Percentiles rank a stretch among this genome's conserved stretches.
These are phyloP conservation scores for Fusarium sp. DNA, from an alignment of 2,329 filamentous ascomycete species.

Conservation along the genomic window DNA sequence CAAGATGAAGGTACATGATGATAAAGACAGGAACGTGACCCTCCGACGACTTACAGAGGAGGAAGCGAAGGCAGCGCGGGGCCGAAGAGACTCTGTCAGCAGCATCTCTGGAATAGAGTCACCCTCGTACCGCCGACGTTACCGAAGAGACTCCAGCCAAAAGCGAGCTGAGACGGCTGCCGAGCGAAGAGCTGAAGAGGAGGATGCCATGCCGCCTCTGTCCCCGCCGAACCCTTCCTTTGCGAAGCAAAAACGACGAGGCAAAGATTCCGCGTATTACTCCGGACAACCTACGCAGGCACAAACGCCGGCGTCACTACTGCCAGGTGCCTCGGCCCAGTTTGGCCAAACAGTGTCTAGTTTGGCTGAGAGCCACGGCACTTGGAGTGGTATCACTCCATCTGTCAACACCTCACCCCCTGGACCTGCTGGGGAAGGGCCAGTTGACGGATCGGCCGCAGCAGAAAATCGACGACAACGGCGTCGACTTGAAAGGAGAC, in stretches of 20 bases:
- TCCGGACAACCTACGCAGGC: conserved; percentile 56
- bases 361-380: conserved; percentile 60
- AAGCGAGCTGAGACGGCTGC: conserved; percentile 57
- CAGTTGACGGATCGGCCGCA: conserved; percentile 49
- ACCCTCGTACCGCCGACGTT: conserved; percentile 57
- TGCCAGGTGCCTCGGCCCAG: conserved; percentile 46
- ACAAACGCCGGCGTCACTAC: conserved; percentile 41
- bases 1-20: conserved; percentile 68
- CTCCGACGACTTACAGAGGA: conserved; percentile 69
- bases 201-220: conserved; percentile 54
- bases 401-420: conserved; percentile 55
- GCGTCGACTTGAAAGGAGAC: conserved; percentile 63
- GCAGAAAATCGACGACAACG: conserved; percentile 65
- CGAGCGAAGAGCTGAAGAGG: conserved; percentile 55
- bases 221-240: conserved; percentile 67
- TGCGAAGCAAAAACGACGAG: conserved; percentile 57
- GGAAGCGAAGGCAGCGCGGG: conserved; percentile 59
- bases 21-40: conserved; percentile 68
- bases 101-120: conserved; percentile 67
- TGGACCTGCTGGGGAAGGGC: conserved; percentile 41
- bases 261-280: conserved; percentile 71
- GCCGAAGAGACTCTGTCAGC: conserved; percentile 62
- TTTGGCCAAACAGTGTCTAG: conserved; percentile 57
- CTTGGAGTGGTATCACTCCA: conserved; percentile 56
- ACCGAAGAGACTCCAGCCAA: conserved; percentile 63